phyloP scores from a whole-genome alignment of 140 eudicot species.

The Senecio squalidus region DNA sequence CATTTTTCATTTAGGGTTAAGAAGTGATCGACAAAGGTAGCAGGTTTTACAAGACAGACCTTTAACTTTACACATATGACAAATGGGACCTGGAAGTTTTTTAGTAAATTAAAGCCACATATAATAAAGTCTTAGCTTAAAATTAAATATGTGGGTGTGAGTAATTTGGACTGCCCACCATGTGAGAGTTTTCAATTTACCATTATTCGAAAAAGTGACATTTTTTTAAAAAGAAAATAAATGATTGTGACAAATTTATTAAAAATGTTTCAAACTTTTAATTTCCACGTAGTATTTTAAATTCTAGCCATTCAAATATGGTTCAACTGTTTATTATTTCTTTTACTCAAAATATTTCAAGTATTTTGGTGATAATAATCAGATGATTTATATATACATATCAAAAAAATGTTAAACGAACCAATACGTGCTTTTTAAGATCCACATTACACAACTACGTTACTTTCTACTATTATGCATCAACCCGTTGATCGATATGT shows the following conservation, averaged over 20 bases:
- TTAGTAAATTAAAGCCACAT: conserved; percentile 15
- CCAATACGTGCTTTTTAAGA: no score
- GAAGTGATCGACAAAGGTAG: neutral
- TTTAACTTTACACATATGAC: conserved; percentile 9
- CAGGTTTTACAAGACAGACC: neutral
- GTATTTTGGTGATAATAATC: neutral
- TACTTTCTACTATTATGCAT: no score
- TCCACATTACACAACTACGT: no score
- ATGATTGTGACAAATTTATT: conserved; percentile 17
- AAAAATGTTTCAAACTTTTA: neutral
- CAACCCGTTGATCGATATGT: no score
- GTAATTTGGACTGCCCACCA: conserved; percentile 30
- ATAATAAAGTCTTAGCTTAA: neutral
- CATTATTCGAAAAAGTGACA: conserved; percentile 23
- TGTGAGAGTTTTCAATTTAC: conserved; percentile 19
- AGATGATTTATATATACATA: no score
- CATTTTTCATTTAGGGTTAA: no score
- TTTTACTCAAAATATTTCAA: neutral
- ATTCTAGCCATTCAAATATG: conserved; percentile 26
- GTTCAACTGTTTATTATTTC: neutral
- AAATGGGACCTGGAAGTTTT: conserved; percentile 4
- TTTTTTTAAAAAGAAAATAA: conserved; percentile 10
- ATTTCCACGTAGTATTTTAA: conserved; percentile 32
- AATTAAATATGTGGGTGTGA: conserved; percentile 28
- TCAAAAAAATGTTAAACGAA: no score